Base-by-base conservation (phyloP, 2,329 filamentous ascomycete genomes). In the Capronia americana region DNA sequence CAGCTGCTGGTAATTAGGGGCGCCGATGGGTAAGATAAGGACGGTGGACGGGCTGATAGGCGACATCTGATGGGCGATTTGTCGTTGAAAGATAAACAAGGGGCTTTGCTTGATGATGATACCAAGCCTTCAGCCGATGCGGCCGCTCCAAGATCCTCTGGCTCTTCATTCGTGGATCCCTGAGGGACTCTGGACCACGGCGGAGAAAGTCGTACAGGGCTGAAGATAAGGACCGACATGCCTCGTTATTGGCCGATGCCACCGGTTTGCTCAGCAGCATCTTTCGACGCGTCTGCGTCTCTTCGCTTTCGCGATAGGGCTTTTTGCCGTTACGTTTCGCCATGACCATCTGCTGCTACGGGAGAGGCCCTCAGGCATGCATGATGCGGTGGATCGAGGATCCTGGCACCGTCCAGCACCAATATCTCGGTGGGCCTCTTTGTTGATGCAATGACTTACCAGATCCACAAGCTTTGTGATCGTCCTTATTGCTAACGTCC, bases 271-370 rank as follows among this genome's bases (percentile, higher is more conserved):
- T 44, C 48, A 51, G 48, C 20, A 24, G 10, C 48, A 51, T 48
- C 44, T 34, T n/a, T 48, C 17, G 44, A 23, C 17, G 17, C 44
- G n/a, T 53, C 26, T 53, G 50, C 20, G 1, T 28, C 28, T 28
- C 24, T 28, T 28, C 12, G 7, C 2, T 12, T 24, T 53, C 50
- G 2, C 28, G 50, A 53, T 53, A 53, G 10, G 28, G 14, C 48
- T 55, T 24, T 53, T 53, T 55, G 53, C 26, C 53, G 53, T 55
- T 55, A 55, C 53, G 53, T 55, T 55, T 55, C 24, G 28, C 24
- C 53, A 55, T 55, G 53, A 55, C 53, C 53, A 55, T 17, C 10
- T 51, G 48, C 48, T 23, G 10, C n/a, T 8, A 28, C 20, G 14
- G 5, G 48, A 17, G 10, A 26, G n/a, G 14, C n/a, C 48, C 20